Evolutionary conservation across 495 filamentous ascomycete species (phyloP).

Genomic region (Aspergillus incahuasiensis): DNA sequence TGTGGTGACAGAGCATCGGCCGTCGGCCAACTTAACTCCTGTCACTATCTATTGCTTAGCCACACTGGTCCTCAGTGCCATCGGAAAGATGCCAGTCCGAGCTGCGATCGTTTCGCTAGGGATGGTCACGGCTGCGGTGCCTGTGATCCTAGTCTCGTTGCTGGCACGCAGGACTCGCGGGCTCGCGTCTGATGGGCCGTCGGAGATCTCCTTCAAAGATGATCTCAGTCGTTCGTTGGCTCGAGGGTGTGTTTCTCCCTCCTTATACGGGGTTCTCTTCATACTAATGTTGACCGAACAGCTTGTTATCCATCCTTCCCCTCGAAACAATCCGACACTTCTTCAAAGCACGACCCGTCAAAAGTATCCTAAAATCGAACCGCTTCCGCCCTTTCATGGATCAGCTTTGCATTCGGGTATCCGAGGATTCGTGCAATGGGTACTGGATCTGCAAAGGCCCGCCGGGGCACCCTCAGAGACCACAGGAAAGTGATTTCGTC

Average conservation of each 20-base stretch:
- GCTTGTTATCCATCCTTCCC: not conserved
- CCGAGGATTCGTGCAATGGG: not conserved
- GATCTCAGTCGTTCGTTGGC: not conserved
- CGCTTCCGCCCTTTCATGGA: not conserved
- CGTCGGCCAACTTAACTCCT: not conserved
- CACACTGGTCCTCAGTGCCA: not conserved
- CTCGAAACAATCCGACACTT: not conserved
- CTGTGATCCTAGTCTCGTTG: not conserved
- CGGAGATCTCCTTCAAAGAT: not conserved
- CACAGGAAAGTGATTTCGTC: not conserved
- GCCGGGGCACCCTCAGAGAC: not conserved
- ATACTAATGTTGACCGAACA: not conserved
- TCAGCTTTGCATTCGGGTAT: not conserved
- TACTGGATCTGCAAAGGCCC: constrained; percentile 2
- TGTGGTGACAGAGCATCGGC: not conserved
- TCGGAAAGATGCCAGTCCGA: not conserved
- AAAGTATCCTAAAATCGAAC: not conserved
- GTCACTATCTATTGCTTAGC: not conserved
- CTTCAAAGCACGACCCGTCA: not conserved
- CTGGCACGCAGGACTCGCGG: not conserved
- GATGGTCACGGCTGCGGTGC: not conserved
- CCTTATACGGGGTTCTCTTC: not conserved
- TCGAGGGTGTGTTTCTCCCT: not conserved
- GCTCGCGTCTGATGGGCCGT: not conserved
- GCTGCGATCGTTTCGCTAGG: not conserved